Conservation (phyloP, 805 yeast genomes). For the Candida odintsovae region DNA sequence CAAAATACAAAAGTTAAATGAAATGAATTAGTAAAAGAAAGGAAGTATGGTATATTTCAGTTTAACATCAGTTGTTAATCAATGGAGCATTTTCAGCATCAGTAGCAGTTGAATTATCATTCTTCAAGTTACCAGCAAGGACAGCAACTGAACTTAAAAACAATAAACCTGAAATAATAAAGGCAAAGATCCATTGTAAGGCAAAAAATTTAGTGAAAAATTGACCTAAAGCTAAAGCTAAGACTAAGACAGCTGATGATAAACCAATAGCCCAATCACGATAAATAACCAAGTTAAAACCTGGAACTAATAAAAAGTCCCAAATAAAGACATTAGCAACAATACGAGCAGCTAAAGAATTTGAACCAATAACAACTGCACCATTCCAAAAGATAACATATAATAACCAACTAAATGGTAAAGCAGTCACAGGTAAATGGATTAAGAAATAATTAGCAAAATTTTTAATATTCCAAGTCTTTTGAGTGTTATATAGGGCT, state of each 20-base stretch:
- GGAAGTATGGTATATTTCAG: no score
- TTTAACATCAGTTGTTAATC: slow-evolving; percentile 23
- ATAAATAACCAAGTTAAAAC: slow-evolving; percentile 46
- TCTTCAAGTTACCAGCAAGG: slow-evolving; percentile 30
- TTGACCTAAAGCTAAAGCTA: slow-evolving; percentile 70
- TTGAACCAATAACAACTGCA: slow-evolving; percentile 51
- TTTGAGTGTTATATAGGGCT: slow-evolving; percentile 44
- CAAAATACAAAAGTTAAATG: no score
- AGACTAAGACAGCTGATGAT: slow-evolving; percentile 47
- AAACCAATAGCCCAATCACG: slow-evolving; percentile 72
- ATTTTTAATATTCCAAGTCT: slow-evolving; percentile 52
- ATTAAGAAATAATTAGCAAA: slow-evolving; percentile 47
- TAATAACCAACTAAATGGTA: slow-evolving; percentile 72
- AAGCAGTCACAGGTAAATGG: slow-evolving; percentile 61
- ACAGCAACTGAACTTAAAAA: slow-evolving; percentile 45
- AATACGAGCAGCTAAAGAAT: slow-evolving; percentile 53
- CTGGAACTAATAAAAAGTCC: slow-evolving; percentile 68
- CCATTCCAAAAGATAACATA: slow-evolving; percentile 83
- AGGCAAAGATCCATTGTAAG: slow-evolving; percentile 83
- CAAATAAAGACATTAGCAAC: slow-evolving; percentile 71
- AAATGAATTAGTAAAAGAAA: no score
- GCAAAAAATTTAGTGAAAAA: slow-evolving; percentile 63
- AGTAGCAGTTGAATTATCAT: not conserved
- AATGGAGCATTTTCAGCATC: slow-evolving; percentile 34
- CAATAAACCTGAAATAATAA: slow-evolving; percentile 54